A percentile compares a stretch with the other conserved stretches of the same genome.
Conservation (phyloP, 371 early-diverging fungal species). For the Actinomortierella ambigua region DNA sequence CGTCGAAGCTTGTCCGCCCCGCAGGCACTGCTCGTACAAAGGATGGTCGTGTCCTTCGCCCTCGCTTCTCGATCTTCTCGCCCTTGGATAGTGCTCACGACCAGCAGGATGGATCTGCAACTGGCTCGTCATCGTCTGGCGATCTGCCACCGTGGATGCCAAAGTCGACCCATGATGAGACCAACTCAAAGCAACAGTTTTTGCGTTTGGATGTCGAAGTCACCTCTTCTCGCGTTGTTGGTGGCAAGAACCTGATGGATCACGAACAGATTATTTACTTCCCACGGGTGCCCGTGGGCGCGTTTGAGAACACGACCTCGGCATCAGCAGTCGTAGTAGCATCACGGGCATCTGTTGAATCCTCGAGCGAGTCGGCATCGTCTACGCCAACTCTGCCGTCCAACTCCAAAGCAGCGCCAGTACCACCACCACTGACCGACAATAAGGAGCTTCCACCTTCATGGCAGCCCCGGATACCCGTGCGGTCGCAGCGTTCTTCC, state of each 20-base stretch:
- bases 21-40: constrained; percentile 35
- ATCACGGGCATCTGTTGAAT: constrained; percentile 16
- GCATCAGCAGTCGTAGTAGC: constrained; percentile 12
- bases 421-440: constrained; percentile 4
- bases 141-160: constrained; percentile 45
- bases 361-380: constrained; percentile 7
- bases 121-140: constrained; percentile 1
- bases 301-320: constrained; percentile 35
- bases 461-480: not conserved
- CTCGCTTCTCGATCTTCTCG: constrained; percentile 33
- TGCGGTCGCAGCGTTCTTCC: not conserved
- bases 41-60: constrained; percentile 42
- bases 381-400: not conserved
- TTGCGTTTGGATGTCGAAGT: constrained; percentile 45
- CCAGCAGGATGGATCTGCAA: constrained; percentile 3
- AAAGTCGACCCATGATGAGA: constrained; percentile 16
- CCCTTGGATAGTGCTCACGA: constrained; percentile 38
- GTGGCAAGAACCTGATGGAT: constrained; percentile 29
- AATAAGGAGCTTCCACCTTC: not conserved
- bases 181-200: constrained; percentile 23
- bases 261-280: constrained; percentile 43
- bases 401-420: not conserved
- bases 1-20: constrained; percentile 22
- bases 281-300: constrained; percentile 33
- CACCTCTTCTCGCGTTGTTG: constrained; percentile 41